These are phyloP conservation scores for Aspergillus nomiae DNA, from an alignment of 2,329 filamentous ascomycete genomes.

Conservation along the genomic window DNA sequence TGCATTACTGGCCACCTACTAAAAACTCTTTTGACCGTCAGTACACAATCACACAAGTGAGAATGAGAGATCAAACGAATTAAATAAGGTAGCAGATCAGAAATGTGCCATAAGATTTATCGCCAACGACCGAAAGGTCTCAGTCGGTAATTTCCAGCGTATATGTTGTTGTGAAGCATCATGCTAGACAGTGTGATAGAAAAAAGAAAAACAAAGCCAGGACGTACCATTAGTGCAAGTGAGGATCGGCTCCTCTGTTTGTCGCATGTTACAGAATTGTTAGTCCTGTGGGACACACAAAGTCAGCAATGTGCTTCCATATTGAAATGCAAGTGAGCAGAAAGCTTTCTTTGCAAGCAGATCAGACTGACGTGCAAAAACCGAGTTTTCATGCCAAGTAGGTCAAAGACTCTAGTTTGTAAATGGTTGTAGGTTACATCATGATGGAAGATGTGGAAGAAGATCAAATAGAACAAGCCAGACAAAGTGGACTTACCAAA, in stretches of 20 bases:
- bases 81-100: constrained; percentile 58
- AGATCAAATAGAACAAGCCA: neutral
- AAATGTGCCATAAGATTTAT: constrained; percentile 77
- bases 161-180: constrained; percentile 63
- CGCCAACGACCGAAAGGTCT: constrained; percentile 71
- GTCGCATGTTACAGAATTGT: constrained; percentile 5
- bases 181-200: constrained; percentile 37
- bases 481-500: constrained; percentile 30
- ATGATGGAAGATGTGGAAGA: constrained; percentile 46
- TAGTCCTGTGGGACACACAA: constrained; percentile 13
- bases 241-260: too few relatives aligned
- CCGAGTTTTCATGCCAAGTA: constrained; percentile 72
- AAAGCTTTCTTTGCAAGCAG: constrained; percentile 24
- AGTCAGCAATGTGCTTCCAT: constrained; percentile 14
- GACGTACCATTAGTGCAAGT: constrained; percentile 29
- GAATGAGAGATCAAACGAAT: constrained; percentile 19
- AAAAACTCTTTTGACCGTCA: constrained; percentile 23
- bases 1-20: neutral
- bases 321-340: constrained; percentile 6
- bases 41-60: constrained; percentile 11
- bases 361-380: constrained; percentile 91
- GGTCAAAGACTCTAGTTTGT: constrained; percentile 98
- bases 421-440: constrained; percentile 80
- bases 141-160: constrained; percentile 98
- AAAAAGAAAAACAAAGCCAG: constrained; percentile 31